Conservation (phyloP, 2,329 filamentous ascomycete genomes). For the Coleophoma crateriformis region DNA sequence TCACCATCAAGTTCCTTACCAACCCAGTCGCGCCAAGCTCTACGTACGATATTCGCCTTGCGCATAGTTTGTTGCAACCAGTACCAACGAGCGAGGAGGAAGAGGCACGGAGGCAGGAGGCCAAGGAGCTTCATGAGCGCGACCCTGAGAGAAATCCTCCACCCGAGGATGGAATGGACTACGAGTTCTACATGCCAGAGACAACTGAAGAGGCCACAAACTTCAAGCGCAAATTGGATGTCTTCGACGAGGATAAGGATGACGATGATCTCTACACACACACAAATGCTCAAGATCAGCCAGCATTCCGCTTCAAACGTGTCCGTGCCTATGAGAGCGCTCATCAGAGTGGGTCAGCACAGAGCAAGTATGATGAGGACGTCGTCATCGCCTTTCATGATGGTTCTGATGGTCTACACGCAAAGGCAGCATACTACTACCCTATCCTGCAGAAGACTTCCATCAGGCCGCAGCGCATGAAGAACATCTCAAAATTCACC, state of each 20-base stretch:
- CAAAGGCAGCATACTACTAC: slow-evolving; percentile 62
- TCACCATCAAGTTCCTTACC: slow-evolving; percentile 63
- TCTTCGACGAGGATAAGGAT: slow-evolving; percentile 48
- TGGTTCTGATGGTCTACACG: slow-evolving; percentile 40
- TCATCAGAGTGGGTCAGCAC: slow-evolving; percentile 45
- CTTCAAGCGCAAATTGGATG: slow-evolving; percentile 57
- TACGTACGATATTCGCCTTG: slow-evolving; percentile 55
- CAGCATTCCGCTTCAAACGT: slow-evolving; percentile 56
- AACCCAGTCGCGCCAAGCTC: slow-evolving; percentile 51
- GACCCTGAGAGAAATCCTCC: slow-evolving; percentile 51
- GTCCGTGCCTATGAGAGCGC: slow-evolving; percentile 61
- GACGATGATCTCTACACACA: slow-evolving; percentile 50
- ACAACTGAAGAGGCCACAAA: slow-evolving; percentile 39
- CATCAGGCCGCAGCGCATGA: slow-evolving; percentile 57
- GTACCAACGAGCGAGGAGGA: slow-evolving; percentile 50
- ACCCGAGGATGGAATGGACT: slow-evolving; percentile 55
- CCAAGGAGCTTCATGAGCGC: slow-evolving; percentile 47
- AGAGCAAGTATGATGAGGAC: slow-evolving; percentile 59
- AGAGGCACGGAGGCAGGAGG: slow-evolving; percentile 36
- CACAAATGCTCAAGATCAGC: slow-evolving; percentile 36
- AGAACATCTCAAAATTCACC: slow-evolving; percentile 49
- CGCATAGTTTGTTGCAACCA: slow-evolving; percentile 56
- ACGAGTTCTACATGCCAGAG: slow-evolving; percentile 60
- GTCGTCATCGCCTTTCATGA: slow-evolving; percentile 54
- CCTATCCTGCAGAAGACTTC: slow-evolving; percentile 60